Conservation (phyloP, 805 yeast genomes). For the Zygosaccharomyces rouxii region DNA sequence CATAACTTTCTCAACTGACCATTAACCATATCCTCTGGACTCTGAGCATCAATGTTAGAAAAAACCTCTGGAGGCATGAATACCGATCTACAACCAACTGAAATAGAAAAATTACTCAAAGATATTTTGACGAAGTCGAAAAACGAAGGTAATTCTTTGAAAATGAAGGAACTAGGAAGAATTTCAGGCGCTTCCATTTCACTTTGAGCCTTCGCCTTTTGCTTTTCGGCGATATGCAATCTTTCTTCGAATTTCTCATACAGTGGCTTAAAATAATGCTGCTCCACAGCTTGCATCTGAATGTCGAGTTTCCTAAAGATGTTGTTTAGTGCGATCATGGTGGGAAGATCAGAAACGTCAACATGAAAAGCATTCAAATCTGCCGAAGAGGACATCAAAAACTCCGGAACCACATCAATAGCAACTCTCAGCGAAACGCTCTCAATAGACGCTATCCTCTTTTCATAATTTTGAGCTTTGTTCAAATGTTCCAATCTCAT, state of each 20-base stretch:
- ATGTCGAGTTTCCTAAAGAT: conserved; percentile 24
- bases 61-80: conserved; percentile 40
- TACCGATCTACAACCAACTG: conserved; percentile 42
- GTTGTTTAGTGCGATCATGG: conserved; percentile 28
- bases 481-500: conserved; percentile 22
- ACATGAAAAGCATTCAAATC: conserved; percentile 23
- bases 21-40: conserved; percentile 39
- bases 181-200: conserved; percentile 7
- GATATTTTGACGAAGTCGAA: conserved; percentile 30
- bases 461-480: conserved; percentile 14
- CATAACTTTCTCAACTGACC: conserved; percentile 38
- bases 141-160: conserved; percentile 34
- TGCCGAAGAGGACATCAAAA: conserved; percentile 15
- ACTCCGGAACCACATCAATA: conserved; percentile 25
- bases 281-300: conserved; percentile 29
- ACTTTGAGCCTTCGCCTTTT: conserved; percentile 18
- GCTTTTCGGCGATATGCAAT: conserved; percentile 17
- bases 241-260: conserved; percentile 29
- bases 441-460: conserved; percentile 22
- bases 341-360: conserved; percentile 30
- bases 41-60: conserved; percentile 32
- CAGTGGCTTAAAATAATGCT: conserved; percentile 26
- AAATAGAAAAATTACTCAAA: conserved; percentile 22
- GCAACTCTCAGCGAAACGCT: conserved; percentile 21
- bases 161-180: conserved; percentile 21